Evolutionary conservation across 164 flowering plant genomes (phyloP), one percentile per base, ranked within the genome.

Genomic region (Macadamia integrifolia): DNA sequence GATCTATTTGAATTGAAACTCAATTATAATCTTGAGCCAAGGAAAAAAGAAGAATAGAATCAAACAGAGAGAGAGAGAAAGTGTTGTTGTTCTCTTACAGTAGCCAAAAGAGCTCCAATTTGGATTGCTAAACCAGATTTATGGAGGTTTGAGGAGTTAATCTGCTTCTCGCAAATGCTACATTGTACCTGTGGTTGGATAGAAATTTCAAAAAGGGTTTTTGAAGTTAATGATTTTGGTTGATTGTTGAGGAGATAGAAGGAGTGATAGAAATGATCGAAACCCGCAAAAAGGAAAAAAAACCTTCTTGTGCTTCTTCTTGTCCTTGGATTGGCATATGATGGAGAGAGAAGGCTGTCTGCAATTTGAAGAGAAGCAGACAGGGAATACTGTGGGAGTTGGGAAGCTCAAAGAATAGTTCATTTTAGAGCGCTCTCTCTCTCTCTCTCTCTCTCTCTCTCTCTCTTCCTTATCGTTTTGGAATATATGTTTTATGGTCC

Each of bases 51-150:
- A 35, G 3, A 48, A 18, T 10, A 15, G 9, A 60, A 58, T 35
- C 40, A 35, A 56, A 17, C 13, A 50, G 42, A 13, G 12, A 60
- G 49, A 9, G 29, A 46, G 31, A n/a, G 43, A 23, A 23, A 23
- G 23, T 23, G 23, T 23, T 23, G 23, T 23, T 0, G 59, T 29
- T 17, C 14, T 49, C 87, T 82, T 82, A 86, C 93, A 35, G 79
- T 74, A 66, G 86, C 83, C 68, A 87, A 67, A 57, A 85, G 60
- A 23, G 82, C 80, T 73, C 82, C 97, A 60, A 82, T 59, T 79
- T 85, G 90, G 60, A 82, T 35, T 8, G 81, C 82, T 76, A 88
- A 73, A 62, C 70, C 67, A 15, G 77, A 30, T 13, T 75, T 82
- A 14, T 69, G 67, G 5, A 60, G 69, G 31, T 56, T 32, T 17